Evolutionary conservation across 805 yeast species (phyloP).

Genomic region (Dipodascopsis uninucleata): DNA sequence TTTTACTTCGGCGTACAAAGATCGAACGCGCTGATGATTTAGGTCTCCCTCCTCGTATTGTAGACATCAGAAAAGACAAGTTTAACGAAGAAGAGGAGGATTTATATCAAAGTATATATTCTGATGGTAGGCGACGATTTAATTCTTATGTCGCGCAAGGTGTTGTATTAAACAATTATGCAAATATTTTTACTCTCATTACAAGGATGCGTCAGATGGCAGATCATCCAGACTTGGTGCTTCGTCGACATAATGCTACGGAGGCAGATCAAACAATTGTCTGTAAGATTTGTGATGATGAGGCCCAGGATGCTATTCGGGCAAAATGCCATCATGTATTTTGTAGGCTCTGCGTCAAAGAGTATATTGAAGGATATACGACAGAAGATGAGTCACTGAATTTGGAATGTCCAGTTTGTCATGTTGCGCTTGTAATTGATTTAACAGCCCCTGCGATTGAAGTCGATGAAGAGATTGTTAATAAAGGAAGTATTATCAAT

Average conservation of each 20-base stretch:
- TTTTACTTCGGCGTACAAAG: constrained; percentile 93
- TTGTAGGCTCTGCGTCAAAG: constrained; percentile 87
- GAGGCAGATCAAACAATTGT: constrained; percentile 47
- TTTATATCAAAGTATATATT: constrained; percentile 78
- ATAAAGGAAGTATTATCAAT: constrained; percentile 69
- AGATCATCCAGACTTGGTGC: constrained; percentile 94
- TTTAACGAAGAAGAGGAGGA: constrained; percentile 96
- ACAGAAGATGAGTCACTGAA: constrained; percentile 51
- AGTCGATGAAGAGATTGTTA: constrained; percentile 54
- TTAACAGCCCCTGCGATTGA: constrained; percentile 75
- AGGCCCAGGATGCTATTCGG: constrained; percentile 95
- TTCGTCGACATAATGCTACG: constrained; percentile 56
- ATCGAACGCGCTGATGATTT: constrained; percentile 95
- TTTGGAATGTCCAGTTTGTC: constrained; percentile 93
- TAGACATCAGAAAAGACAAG: constrained; percentile 77
- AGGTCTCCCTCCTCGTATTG: constrained; percentile 94
- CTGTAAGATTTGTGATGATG: constrained; percentile 94
- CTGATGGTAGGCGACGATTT: constrained; percentile 82
- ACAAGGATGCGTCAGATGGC: constrained; percentile 98
- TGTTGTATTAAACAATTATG: constrained; percentile 92
- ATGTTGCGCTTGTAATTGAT: constrained; percentile 86
- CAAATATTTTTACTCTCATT: constrained; percentile 91
- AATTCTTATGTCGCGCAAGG: constrained; percentile 94
- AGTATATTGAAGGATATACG: constrained; percentile 66
- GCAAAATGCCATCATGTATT: constrained; percentile 91